Evolutionary conservation across 305 asterid species (phyloP).

Genomic region (Fraxinus sp.): DNA sequence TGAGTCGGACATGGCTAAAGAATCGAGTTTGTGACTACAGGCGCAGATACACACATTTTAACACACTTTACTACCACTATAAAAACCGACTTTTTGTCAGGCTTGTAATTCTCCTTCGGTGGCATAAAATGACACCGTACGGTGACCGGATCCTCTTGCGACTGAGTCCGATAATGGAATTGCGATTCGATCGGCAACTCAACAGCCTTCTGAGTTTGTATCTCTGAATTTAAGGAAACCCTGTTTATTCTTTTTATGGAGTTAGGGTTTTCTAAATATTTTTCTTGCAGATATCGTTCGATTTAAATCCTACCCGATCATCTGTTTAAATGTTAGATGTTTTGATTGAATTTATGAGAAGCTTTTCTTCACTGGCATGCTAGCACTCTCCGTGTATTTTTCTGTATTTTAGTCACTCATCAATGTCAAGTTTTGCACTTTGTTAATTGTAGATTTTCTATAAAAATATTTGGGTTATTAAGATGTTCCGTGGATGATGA

Average conservation of each 20-base stretch:
- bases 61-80: not conserved
- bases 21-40: not conserved
- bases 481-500: not conserved
- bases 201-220: not conserved
- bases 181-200: not conserved
- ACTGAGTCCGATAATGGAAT: not conserved
- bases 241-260: not conserved
- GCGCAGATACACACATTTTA: not conserved
- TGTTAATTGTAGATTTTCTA: not conserved
- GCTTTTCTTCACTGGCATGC: not conserved
- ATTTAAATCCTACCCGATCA: not conserved
- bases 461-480: not conserved
- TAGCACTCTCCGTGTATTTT: not conserved
- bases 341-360: not conserved
- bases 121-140: slow-evolving; percentile 24
- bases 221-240: not conserved
- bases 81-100: slow-evolving; percentile 33
- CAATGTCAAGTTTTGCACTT: not conserved
- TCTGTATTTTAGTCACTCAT: not conserved
- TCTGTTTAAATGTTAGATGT: not conserved
- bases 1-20: not conserved
- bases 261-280: not conserved
- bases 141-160: slow-evolving; percentile 3
- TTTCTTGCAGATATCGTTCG: not conserved
- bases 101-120: slow-evolving; percentile 42